Conservation (phyloP, 257 asterid species). For the Plantago ovata region DNA sequence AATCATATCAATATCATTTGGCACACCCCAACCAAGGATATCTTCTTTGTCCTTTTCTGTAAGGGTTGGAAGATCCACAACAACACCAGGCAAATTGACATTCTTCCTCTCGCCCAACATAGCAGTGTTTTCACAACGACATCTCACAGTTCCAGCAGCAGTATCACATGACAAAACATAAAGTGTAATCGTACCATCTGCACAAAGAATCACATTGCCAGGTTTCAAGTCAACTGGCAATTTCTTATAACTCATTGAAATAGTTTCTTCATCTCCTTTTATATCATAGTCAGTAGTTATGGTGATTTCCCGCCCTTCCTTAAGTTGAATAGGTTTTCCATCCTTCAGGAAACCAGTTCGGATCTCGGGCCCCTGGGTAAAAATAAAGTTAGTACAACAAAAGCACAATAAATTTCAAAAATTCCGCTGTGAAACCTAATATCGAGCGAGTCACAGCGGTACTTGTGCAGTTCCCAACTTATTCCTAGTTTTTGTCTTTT, state of each 20-base stretch:
- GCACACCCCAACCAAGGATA: conserved; percentile 81
- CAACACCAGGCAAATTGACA: conserved; percentile 79
- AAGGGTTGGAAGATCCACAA: conserved; percentile 85
- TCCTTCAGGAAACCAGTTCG: conserved; percentile 79
- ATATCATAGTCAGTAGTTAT: conserved; percentile 71
- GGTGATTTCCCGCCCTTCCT: conserved; percentile 65
- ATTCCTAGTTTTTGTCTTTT: too few relatives aligned
- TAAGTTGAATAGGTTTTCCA: conserved; percentile 68
- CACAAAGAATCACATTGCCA: conserved; percentile 64
- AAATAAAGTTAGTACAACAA: neutral
- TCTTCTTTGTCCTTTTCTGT: conserved; percentile 88
- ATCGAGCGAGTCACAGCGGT: too few relatives aligned
- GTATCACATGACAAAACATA: conserved; percentile 64
- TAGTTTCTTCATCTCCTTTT: conserved; percentile 57
- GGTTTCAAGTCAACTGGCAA: conserved; percentile 69
- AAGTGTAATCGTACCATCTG: conserved; percentile 77
- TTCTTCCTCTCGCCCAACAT: conserved; percentile 81
- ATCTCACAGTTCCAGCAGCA: conserved; percentile 58
- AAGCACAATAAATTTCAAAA: too few relatives aligned
- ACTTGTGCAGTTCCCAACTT: too few relatives aligned
- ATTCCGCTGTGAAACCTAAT: too few relatives aligned
- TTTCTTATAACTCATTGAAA: conserved; percentile 81
- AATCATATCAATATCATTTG: conserved; percentile 79
- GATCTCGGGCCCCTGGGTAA: conserved; percentile 75
- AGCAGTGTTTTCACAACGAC: conserved; percentile 78